Conservation (phyloP, 768 basidiomycete species). For the Suillus subaureus region DNA sequence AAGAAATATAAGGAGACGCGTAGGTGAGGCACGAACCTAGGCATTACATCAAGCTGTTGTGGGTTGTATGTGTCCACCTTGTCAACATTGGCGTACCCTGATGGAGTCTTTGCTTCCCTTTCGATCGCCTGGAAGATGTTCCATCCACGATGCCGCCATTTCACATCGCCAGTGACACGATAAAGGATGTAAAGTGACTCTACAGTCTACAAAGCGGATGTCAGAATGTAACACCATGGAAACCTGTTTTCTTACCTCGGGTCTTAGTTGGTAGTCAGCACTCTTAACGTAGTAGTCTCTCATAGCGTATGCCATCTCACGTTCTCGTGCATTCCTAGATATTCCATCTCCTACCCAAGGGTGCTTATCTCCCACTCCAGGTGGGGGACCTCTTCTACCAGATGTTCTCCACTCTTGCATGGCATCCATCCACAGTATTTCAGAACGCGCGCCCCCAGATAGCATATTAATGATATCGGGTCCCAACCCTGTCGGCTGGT, state of each 20-base stretch:
- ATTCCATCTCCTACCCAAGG: conserved; percentile 31
- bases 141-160: conserved; percentile 77
- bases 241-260: conserved; percentile 54
- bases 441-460: conserved; percentile 24
- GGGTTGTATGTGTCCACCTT: conserved; percentile 48
- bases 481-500: conserved; percentile 67
- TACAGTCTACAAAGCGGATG: conserved; percentile 51
- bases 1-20: conserved; percentile 8
- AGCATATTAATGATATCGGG: conserved; percentile 56
- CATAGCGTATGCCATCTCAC: conserved; percentile 24
- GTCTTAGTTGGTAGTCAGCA: conserved; percentile 59
- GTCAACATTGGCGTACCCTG: conserved; percentile 63
- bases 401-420: conserved; percentile 50
- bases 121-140: conserved; percentile 68
- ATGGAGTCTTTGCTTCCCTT: conserved; percentile 53
- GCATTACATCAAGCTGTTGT: conserved; percentile 58
- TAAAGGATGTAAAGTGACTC: conserved; percentile 76
- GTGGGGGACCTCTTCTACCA: conserved; percentile 50
- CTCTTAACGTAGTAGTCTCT: conserved; percentile 58
- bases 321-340: conserved; percentile 18
- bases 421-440: conserved; percentile 29
- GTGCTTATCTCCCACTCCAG: conserved; percentile 48
- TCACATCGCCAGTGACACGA: conserved; percentile 64
- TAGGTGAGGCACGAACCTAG: conserved; percentile 55
- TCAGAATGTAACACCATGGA: background rate